Evolutionary conservation across 345 rosid species (phyloP).

Genomic region (Eucalyptus lansdowneana): DNA sequence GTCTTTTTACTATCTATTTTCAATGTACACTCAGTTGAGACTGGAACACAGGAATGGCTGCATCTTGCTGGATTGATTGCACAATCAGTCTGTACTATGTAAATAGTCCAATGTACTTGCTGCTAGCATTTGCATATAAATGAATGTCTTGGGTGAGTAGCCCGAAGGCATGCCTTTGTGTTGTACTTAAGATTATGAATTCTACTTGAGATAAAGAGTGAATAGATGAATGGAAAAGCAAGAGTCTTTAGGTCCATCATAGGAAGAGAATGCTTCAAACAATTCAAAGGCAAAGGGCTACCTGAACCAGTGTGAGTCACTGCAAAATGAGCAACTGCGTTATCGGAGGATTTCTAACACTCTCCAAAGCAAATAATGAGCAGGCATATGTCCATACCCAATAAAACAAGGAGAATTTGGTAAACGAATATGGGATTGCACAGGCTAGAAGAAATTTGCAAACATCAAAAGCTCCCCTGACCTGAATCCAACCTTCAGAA

Average conservation of each 20-base stretch:
- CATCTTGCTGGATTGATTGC: no score
- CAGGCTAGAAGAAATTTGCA: not conserved
- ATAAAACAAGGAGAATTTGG: not conserved
- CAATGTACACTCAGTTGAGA: no score
- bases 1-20: no score
- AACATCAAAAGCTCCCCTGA: not conserved
- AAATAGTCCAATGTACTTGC: no score
- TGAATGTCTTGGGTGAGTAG: no score
- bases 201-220: not conserved
- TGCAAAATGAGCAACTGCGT: slow-evolving; percentile 69
- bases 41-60: no score
- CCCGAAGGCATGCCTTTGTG: slow-evolving; percentile 10
- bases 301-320: slow-evolving; percentile 50
- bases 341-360: slow-evolving; percentile 22
- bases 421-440: not conserved
- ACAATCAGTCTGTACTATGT: no score
- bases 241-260: not conserved
- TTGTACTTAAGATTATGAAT: not conserved
- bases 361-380: not conserved
- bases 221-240: not conserved
- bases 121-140: no score
- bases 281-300: not conserved
- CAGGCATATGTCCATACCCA: slow-evolving; percentile 66
- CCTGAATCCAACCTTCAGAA: slow-evolving; percentile 76
- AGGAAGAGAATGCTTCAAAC: not conserved